Evolutionary conservation across 495 filamentous ascomycete species (phyloP).

Genomic region (Friedmanniomyces endolithicus): DNA sequence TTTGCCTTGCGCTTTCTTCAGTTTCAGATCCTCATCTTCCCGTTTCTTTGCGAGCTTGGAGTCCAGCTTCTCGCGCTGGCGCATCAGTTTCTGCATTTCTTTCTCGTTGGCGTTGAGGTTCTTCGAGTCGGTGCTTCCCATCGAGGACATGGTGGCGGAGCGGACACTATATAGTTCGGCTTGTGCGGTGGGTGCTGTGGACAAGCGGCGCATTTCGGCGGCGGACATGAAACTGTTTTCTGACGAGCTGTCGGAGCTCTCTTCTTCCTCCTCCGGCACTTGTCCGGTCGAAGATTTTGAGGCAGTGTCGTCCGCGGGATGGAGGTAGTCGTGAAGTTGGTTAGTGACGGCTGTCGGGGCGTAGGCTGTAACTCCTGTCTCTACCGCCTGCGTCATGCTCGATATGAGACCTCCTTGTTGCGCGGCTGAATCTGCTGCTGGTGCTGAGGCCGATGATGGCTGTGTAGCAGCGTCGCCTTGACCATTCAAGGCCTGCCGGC

Average conservation of each 20-base stretch:
- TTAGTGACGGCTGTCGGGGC: constrained; percentile 15
- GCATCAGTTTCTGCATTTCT: constrained; percentile 61
- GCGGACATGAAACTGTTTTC: constrained; percentile 28
- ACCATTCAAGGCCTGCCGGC: not conserved
- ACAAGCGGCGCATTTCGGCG: constrained; percentile 22
- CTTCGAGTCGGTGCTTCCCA: constrained; percentile 18
- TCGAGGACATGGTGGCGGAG: not conserved
- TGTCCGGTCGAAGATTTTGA: not conserved
- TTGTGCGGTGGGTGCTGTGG: not conserved
- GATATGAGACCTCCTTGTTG: constrained; percentile 15
- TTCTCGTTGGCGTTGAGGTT: constrained; percentile 44
- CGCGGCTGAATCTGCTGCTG: not conserved
- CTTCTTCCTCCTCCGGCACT: not conserved
- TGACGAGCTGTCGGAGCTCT: constrained; percentile 3
- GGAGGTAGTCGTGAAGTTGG: constrained; percentile 1
- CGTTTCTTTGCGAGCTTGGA: constrained; percentile 48
- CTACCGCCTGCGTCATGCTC: constrained; percentile 4
- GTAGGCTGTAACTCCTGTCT: constrained; percentile 11
- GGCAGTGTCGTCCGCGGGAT: not conserved
- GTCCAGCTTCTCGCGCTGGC: constrained; percentile 55
- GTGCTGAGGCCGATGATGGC: not conserved
- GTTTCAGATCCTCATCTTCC: constrained; percentile 33
- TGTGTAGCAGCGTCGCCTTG: not conserved
- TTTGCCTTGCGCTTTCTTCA: constrained; percentile 37
- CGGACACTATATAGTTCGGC: not conserved